Evolutionary conservation across 2,329 filamentous ascomycete genomes (phyloP), one percentile per base, ranked within the genome.

Genomic region (Verticillium dahliae): DNA sequence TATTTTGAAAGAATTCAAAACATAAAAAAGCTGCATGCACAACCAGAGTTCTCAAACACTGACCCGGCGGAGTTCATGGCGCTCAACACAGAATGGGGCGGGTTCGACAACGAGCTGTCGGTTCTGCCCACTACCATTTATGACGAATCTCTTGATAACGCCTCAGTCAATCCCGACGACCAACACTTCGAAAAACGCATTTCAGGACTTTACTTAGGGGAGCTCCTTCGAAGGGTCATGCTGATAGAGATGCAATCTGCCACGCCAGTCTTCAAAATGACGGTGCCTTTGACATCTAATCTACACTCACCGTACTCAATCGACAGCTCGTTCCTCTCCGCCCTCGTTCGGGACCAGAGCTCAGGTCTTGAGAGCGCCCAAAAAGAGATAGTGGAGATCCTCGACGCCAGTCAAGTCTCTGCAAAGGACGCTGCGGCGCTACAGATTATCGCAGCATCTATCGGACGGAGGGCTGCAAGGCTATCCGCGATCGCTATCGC

Each of bases 101-200:
- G 87, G 63, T 92, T 92, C 69, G 90, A 92, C 75, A 90, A 90
- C 72, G 78, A 81, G 27, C 78, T 91, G 52, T 83, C 80, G 62
- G 87, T 90, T 6, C 77, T 92, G n/a, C 89, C 90, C 10, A 84
- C 82, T 65, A 92, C 89, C 0, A 75, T 80, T 2, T 92, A 89
- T 70, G 90, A 93, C 71, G 71, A 77, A 38, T 80, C 82, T 59
- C 80, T 93, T 15, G 90, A 93, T 71, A 75, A 75, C 13, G 85
- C 86, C 57, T 90, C 85, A 60, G 82, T 86, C 65, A 92, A 93
- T 71, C 89, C 89, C 0, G 89, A 89, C 11, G 85, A 90, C 59
- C 90, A 93, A 69, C 90, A 92, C 83, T 91, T 92, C 66, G 90
- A 93, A 75, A 93, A 93, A 77, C 85, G 89, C 45, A 84, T 92